Evolutionary conservation across 1,284 basidiomycete genomes (phyloP).

Genomic region (Sporisorium scitamineum): DNA sequence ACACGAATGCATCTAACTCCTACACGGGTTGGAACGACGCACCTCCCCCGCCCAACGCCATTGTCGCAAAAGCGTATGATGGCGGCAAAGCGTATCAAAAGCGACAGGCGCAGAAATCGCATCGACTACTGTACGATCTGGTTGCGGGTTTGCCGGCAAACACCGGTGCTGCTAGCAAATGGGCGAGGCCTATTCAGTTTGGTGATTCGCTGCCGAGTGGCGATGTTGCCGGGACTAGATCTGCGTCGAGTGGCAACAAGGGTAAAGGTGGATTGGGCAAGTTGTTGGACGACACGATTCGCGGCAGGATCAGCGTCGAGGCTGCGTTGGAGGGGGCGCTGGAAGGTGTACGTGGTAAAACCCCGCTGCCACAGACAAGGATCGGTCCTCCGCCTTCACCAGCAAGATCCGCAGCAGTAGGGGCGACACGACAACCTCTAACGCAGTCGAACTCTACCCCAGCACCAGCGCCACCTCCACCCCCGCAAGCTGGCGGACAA

Average conservation of each 20-base stretch:
- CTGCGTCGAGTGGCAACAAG: neutral
- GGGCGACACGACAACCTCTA: neutral
- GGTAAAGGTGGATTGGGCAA: slow-evolving; percentile 36
- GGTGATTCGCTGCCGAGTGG: slow-evolving; percentile 53
- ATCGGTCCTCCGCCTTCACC: neutral
- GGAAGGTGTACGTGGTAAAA: slow-evolving; percentile 22
- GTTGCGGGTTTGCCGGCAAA: slow-evolving; percentile 62
- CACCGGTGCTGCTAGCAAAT: slow-evolving; percentile 63
- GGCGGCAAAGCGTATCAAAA: slow-evolving; percentile 33
- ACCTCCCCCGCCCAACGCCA: slow-evolving; percentile 34
- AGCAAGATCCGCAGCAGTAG: neutral
- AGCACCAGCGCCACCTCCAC: neutral
- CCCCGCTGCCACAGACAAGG: slow-evolving; percentile 8
- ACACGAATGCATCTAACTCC: neutral
- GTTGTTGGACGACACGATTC: slow-evolving; percentile 50
- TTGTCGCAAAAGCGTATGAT: slow-evolving; percentile 59
- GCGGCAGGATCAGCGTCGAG: slow-evolving; percentile 57
- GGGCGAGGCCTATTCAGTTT: slow-evolving; percentile 64
- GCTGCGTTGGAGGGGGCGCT: slow-evolving; percentile 41
- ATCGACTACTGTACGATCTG: slow-evolving; percentile 59
- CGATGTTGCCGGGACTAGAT: neutral
- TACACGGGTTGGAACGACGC: slow-evolving; percentile 63
- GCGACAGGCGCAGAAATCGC: slow-evolving; percentile 40
- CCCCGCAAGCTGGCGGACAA: neutral
- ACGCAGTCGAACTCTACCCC: neutral